Evolutionary conservation across 768 basidiomycete species (phyloP).

Genomic region (Exsudoporus frostii): DNA sequence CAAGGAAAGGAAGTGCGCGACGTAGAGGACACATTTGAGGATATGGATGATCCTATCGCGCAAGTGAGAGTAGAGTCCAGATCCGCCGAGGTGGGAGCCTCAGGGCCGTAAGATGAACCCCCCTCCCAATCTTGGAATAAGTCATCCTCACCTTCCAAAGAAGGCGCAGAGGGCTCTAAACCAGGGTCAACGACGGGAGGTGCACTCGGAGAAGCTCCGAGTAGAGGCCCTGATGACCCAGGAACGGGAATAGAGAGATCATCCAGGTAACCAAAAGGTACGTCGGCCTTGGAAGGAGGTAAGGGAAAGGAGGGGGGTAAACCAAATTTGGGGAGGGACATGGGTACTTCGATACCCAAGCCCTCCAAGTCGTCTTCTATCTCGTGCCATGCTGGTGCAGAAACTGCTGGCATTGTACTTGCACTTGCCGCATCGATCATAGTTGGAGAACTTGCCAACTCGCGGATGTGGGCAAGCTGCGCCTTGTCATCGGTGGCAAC

Average conservation of each 20-base stretch:
- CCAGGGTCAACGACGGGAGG: slow-evolving; percentile 29
- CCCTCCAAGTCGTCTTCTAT: slow-evolving; percentile 39
- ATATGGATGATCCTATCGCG: neutral
- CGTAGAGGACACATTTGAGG: neutral
- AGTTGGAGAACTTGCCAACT: slow-evolving; percentile 46
- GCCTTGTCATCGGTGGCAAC: slow-evolving; percentile 66
- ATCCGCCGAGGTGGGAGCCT: neutral
- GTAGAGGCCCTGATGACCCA: slow-evolving; percentile 45
- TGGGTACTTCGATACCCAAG: slow-evolving; percentile 9
- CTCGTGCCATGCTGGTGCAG: slow-evolving; percentile 55
- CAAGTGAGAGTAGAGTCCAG: neutral
- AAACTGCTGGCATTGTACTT: slow-evolving; percentile 29
- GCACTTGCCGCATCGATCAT: slow-evolving; percentile 13
- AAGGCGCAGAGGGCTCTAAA: slow-evolving; percentile 49
- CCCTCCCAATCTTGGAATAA: slow-evolving; percentile 23
- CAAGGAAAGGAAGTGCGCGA: slow-evolving; percentile 2
- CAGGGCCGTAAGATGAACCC: slow-evolving; percentile 2
- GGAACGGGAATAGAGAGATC: slow-evolving; percentile 34
- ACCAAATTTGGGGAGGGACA: slow-evolving; percentile 3
- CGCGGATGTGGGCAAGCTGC: slow-evolving; percentile 50
- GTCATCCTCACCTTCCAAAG: slow-evolving; percentile 23
- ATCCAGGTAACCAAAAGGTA: slow-evolving; percentile 36
- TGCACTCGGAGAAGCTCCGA: slow-evolving; percentile 37
- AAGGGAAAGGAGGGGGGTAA: slow-evolving; percentile 25
- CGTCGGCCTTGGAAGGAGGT: slow-evolving; percentile 40